Evolutionary conservation across 768 basidiomycete genomes (phyloP).

Genomic region (Russula sp.): DNA sequence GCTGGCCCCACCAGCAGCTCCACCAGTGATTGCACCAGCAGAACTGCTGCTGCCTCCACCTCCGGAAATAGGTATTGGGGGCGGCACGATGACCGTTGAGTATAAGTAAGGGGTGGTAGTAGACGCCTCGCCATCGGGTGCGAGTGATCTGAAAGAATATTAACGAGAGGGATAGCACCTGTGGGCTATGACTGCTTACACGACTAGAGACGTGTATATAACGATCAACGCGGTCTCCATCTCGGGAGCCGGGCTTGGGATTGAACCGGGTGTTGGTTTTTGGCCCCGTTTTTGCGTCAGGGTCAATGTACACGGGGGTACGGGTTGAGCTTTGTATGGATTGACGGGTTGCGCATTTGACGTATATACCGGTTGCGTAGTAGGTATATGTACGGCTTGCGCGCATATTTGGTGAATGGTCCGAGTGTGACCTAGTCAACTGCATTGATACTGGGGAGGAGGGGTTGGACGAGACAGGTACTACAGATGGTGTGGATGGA

Average conservation of each 20-base stretch:
- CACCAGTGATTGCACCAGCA: slow-evolving; percentile 30
- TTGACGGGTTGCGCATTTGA: no score
- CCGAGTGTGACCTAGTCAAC: no score
- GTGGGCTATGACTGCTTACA: no score
- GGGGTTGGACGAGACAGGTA: no score
- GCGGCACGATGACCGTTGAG: slow-evolving; percentile 23
- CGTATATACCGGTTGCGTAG: no score
- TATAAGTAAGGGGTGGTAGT: slow-evolving; percentile 13
- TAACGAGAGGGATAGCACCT: neutral
- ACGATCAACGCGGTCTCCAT: neutral
- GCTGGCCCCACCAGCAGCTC: slow-evolving; percentile 28
- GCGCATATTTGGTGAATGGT: no score
- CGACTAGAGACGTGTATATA: neutral
- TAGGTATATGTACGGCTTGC: no score
- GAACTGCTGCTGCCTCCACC: slow-evolving; percentile 5
- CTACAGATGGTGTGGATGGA: no score
- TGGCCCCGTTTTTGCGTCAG: no score
- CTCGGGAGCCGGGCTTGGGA: neutral
- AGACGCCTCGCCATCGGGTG: slow-evolving; percentile 6
- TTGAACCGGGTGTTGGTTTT: neutral
- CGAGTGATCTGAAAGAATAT: slow-evolving; percentile 6
- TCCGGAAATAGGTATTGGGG: slow-evolving; percentile 19
- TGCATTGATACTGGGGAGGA: no score
- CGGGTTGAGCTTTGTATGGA: no score
- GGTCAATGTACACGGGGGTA: no score